Percentiles rank a stretch among this genome's conserved stretches.
Conservation (phyloP, 371 early-diverging fungal species). For the Pancytospora philotis region DNA sequence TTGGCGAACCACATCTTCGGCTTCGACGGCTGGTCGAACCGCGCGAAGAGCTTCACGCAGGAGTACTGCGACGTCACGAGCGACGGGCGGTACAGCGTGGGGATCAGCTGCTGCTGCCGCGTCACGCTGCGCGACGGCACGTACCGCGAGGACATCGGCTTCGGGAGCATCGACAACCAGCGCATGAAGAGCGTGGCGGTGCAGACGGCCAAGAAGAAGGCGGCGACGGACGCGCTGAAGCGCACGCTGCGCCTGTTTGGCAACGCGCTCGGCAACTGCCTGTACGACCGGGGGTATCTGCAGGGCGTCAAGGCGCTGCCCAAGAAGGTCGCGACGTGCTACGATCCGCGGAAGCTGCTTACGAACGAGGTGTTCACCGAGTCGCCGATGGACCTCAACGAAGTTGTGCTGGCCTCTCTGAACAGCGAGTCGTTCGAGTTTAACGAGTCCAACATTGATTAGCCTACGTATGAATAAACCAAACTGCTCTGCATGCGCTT, state of each 20-base stretch:
- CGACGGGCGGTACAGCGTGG: slow-evolving; percentile 63
- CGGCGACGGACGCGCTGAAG: slow-evolving; percentile 85
- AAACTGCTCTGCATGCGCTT: no score
- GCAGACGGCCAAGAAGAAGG: slow-evolving; percentile 88
- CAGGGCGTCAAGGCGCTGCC: slow-evolving; percentile 60
- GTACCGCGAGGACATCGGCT: slow-evolving; percentile 80
- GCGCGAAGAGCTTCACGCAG: slow-evolving; percentile 65
- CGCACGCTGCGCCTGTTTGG: slow-evolving; percentile 81
- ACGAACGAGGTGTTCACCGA: background rate
- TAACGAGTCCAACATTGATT: background rate
- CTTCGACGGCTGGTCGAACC: slow-evolving; percentile 84
- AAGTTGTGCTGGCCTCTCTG: background rate
- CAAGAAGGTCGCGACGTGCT: slow-evolving; percentile 18
- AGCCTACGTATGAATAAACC: no score
- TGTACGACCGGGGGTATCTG: slow-evolving; percentile 76
- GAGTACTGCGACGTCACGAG: slow-evolving; percentile 65
- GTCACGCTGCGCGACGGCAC: slow-evolving; percentile 82
- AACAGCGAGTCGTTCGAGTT: background rate
- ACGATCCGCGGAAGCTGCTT: slow-evolving; percentile 11
- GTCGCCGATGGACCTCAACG: background rate
- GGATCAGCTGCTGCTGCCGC: slow-evolving; percentile 70
- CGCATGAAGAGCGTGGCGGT: slow-evolving; percentile 69
- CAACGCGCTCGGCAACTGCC: slow-evolving; percentile 78
- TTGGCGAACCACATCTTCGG: slow-evolving; percentile 91
- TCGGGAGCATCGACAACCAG: slow-evolving; percentile 71